Evolutionary conservation across 805 yeast species (phyloP), one percentile per base, ranked within the genome.

Genomic region (Schwanniomyces yamadae): DNA sequence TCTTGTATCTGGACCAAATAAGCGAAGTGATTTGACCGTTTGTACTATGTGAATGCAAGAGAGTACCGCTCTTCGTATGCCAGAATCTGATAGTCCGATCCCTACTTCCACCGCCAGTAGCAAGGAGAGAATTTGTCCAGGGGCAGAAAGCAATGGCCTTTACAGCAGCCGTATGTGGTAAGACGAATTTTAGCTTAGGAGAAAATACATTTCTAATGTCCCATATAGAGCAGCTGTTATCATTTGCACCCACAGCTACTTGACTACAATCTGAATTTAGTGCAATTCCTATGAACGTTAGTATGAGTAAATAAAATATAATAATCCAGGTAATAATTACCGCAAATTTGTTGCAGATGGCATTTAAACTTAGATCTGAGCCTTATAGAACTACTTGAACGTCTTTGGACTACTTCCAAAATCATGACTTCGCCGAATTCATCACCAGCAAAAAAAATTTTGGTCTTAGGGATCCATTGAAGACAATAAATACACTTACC

Each of bases 121-220:
- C 96, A 23, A 90, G 56, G 6, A 90, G 60, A 2, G 83, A 71
- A 10, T 78, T 78, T 13, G 87, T 73, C 96, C 96, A 89, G 0
- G 97, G 97, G 54, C 96, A 90, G 49, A 77, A 90, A 3, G 91
- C 84, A 29, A 90, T 66, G 0, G 96, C 97, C 49, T 89, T 89
- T 0, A 90, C 90, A 0, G 97, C 97, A 1, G 96, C 95, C 2
- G 67, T 63, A 50, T 90, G 97, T 1, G 71, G 76, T 34, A 89
- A 63, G 7, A 59, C 54, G 51, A 70, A 77, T 41, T 63, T 58
- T 31, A 75, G 48, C 15, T 36, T 49, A 7, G 91, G 84, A 0
- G 52, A 36, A 4, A 42, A 28, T 4, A 61, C 39, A 35, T 68
- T 53, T 2, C 62, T 34, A 14, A 84, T 71, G 45, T 84, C 78